Conservation (phyloP, 2,329 filamentous ascomycete genomes). For the Achaetomium macrosporum region DNA sequence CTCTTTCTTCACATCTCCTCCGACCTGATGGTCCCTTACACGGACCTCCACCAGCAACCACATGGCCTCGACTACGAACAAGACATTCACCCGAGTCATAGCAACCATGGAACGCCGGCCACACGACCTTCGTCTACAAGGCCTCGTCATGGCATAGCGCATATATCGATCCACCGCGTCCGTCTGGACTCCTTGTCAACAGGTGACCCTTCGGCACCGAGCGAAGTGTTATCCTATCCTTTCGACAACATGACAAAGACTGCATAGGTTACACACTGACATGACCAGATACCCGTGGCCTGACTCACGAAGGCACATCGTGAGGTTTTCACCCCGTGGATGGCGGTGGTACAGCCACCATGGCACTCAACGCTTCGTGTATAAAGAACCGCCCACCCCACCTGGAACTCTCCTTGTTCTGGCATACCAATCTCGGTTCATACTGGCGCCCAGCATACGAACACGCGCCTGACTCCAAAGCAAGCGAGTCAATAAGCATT, state of each 20-base stretch:
- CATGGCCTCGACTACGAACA: too few species aligned
- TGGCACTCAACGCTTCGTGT: background rate
- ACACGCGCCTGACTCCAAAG: background rate
- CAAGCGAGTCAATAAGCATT: too few species aligned
- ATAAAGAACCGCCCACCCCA: background rate
- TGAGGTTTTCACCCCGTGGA: background rate
- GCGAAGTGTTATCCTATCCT: background rate
- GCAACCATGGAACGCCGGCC: too few species aligned
- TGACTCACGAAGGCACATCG: background rate
- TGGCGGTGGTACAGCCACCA: too few species aligned
- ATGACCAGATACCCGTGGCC: background rate
- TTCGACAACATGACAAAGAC: slow-evolving; percentile 2
- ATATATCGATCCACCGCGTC: background rate
- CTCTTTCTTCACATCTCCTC: too few species aligned
- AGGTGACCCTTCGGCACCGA: background rate
- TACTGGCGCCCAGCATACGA: background rate
- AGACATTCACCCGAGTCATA: too few species aligned
- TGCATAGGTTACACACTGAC: background rate
- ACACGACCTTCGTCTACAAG: background rate
- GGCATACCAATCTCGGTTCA: background rate
- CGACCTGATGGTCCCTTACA: too few species aligned
- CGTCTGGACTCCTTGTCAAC: background rate
- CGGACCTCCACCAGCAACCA: too few species aligned
- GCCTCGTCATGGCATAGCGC: background rate
- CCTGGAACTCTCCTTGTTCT: background rate